phyloP scores from a whole-genome alignment of 305 asterid genomes.

The Vinca major region DNA sequence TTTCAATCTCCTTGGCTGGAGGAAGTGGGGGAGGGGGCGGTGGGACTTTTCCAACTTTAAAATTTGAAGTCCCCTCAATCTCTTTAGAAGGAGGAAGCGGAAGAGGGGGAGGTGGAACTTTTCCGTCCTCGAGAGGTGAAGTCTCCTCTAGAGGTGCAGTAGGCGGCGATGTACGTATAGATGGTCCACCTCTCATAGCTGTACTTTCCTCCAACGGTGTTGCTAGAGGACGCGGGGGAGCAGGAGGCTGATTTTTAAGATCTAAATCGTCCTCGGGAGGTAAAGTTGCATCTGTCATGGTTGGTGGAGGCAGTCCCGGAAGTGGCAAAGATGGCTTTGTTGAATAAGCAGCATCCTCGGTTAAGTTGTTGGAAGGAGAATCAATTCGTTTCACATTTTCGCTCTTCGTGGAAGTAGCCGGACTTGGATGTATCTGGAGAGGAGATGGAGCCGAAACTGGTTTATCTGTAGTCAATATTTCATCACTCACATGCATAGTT shows the following conservation, averaged over 20 bases:
- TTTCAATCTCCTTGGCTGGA: slow-evolving; percentile 27
- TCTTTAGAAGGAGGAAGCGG: slow-evolving; percentile 23
- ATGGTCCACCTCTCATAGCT: slow-evolving; percentile 7
- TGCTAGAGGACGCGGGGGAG: background rate
- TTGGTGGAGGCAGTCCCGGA: slow-evolving; percentile 18
- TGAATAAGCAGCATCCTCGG: slow-evolving; percentile 2
- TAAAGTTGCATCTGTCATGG: slow-evolving; percentile 15
- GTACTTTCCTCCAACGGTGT: slow-evolving; percentile 12
- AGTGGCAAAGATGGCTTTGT: slow-evolving; percentile 3
- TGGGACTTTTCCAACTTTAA: slow-evolving; percentile 11
- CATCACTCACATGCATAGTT: no score
- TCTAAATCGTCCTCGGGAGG: slow-evolving; percentile 5
- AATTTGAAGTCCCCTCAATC: background rate
- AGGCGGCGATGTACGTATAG: slow-evolving; percentile 16
- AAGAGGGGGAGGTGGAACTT: slow-evolving; percentile 15
- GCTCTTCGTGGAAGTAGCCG: slow-evolving; percentile 17
- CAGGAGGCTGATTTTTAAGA: slow-evolving; percentile 3
- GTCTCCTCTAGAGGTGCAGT: slow-evolving; percentile 10
- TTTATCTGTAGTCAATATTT: background rate
- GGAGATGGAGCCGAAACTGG: slow-evolving; percentile 20
- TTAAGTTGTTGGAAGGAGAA: background rate
- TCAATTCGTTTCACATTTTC: slow-evolving; percentile 18
- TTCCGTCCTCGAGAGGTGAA: background rate
- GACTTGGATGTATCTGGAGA: slow-evolving; percentile 6
- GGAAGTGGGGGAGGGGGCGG: slow-evolving; percentile 25